A percentile compares a stretch with the other conserved stretches of the same genome.
These are phyloP conservation scores for Dactylellina parvicollis DNA, from an alignment of 2,329 filamentous ascomycete genomes.

Conservation along the genomic window DNA sequence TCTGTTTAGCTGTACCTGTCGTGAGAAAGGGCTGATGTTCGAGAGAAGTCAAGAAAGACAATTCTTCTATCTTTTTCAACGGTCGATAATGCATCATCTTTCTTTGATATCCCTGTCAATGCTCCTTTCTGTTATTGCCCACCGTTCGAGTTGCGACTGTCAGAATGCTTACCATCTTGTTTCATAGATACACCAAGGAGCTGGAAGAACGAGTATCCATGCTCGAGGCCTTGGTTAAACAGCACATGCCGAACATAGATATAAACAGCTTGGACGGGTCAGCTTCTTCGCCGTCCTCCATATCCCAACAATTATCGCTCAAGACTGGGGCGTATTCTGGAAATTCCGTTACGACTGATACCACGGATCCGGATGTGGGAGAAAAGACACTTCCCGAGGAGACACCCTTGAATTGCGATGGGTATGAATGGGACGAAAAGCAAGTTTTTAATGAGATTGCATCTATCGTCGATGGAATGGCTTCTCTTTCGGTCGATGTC, in stretches of 20 bases:
- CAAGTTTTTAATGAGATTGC: constrained; percentile 52
- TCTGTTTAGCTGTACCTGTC: constrained; percentile 43
- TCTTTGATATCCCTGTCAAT: constrained; percentile 38
- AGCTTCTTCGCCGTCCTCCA: constrained; percentile 45
- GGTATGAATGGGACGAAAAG: constrained; percentile 53
- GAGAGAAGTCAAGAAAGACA: constrained; percentile 33
- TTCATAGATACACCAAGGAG: constrained; percentile 51
- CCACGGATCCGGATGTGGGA: constrained; percentile 42
- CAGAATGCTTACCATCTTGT: constrained; percentile 46
- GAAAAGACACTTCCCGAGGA: constrained; percentile 49
- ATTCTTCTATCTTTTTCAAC: constrained; percentile 15
- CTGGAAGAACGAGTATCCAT: constrained; percentile 46
- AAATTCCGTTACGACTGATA: constrained; percentile 44
- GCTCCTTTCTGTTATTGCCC: constrained; percentile 28
- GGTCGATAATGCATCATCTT: constrained; percentile 37
- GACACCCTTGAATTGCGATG: constrained; percentile 48
- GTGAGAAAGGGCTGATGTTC: constrained; percentile 29
- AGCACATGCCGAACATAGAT: constrained; percentile 45
- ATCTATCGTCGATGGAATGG: constrained; percentile 51
- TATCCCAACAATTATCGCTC: constrained; percentile 43
- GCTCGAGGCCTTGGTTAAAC: constrained; percentile 51
- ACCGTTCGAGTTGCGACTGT: constrained; percentile 55
- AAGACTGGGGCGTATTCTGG: constrained; percentile 56
- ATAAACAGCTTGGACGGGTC: constrained; percentile 45
- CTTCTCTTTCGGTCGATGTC: constrained; percentile 44